Base-by-base conservation (phyloP, 495 filamentous ascomycete genomes). In the Aspergillus incahuasiensis region DNA sequence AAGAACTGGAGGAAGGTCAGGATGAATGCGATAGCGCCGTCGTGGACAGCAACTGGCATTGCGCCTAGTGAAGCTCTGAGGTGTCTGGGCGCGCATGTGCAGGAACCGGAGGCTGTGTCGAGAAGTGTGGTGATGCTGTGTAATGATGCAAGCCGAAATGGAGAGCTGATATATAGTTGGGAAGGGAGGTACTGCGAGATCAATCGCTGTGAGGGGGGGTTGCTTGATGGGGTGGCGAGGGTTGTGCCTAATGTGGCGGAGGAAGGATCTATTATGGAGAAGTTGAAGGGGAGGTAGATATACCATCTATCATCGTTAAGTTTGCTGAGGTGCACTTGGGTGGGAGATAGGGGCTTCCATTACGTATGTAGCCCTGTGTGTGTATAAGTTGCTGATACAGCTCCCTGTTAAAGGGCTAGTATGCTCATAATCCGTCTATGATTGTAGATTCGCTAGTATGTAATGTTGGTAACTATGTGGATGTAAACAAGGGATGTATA, bases 11-110 rank as follows among this genome's bases (percentile, higher is more conserved):
- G 32, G 12, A 21, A 62, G 5, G 61, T 77, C 24, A 64, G 74
- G 6, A 18, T 77, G 3, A 77, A 78, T 57, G 70, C 69, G 11
- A 52, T 78, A 28, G 64, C 68, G 12, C 74, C 75, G 13, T 74
- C 69, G 15, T 77, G 73, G 74, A 78, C 75, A 0, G 55, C 57
- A 7, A 69, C 72, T n/a, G 64, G 58, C 4, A 62, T 78, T 8
- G 51, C 74, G 24, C 59, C 63, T 0, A 34, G 52, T 1, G 44
- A 56, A 1, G 47, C 68, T 2, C 46, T 68, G 4, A n/a, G 65
- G 34, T 56, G 58, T 15, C 30, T 70, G 34, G 65, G 65, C 0
- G 52, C 65, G 5, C 35, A 30, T 0, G 61, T 69, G 4, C 75
- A 78, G 48, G 35, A 62, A 4, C 54, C 71, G 0, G 63, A 63